phyloP scores from a whole-genome alignment of 2,329 filamentous ascomycete genomes.

The Ophiostoma ips region DNA sequence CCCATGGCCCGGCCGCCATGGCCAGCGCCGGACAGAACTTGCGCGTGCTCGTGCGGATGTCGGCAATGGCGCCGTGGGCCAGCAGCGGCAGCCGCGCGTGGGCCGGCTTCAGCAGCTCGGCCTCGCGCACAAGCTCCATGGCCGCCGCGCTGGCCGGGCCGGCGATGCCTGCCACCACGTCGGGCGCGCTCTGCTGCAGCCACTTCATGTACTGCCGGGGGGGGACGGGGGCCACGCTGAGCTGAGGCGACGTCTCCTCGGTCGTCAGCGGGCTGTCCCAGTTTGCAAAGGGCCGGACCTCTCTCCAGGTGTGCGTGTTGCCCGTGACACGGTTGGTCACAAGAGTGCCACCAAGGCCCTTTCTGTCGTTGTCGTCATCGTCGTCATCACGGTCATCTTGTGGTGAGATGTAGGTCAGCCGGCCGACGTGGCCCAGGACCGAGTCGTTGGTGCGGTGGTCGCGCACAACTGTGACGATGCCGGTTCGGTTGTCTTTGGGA shows the following conservation, averaged over 20 bases:
- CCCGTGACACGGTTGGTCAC: conserved; percentile 6
- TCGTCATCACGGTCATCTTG: conserved; percentile 17
- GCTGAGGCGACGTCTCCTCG: neutral
- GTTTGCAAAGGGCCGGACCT: conserved; percentile 16
- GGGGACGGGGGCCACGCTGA: neutral
- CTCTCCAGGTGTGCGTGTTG: conserved; percentile 15
- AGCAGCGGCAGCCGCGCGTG: conserved; percentile 26
- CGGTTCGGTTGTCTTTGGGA: neutral
- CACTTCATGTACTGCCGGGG: conserved; percentile 29
- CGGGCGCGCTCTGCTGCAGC: conserved; percentile 37
- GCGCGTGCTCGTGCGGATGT: conserved; percentile 20
- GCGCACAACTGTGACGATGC: conserved; percentile 6
- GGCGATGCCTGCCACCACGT: conserved; percentile 29
- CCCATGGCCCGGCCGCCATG: conserved; percentile 40
- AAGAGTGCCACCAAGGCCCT: conserved; percentile 6
- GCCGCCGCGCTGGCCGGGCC: conserved; percentile 20
- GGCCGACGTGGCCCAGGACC: conserved; percentile 39
- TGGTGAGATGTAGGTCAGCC: conserved; percentile 28
- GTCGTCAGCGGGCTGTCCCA: conserved; percentile 17
- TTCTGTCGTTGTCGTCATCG: conserved; percentile 1
- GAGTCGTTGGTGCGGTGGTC: conserved; percentile 31
- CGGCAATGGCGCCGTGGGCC: conserved; percentile 39
- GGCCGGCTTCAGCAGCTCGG: conserved; percentile 8
- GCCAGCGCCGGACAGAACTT: conserved; percentile 27
- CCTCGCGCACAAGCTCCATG: conserved; percentile 21